These are phyloP conservation scores for Colletotrichum lentis DNA, from an alignment of 2,329 filamentous ascomycete species.

Conservation along the genomic window DNA sequence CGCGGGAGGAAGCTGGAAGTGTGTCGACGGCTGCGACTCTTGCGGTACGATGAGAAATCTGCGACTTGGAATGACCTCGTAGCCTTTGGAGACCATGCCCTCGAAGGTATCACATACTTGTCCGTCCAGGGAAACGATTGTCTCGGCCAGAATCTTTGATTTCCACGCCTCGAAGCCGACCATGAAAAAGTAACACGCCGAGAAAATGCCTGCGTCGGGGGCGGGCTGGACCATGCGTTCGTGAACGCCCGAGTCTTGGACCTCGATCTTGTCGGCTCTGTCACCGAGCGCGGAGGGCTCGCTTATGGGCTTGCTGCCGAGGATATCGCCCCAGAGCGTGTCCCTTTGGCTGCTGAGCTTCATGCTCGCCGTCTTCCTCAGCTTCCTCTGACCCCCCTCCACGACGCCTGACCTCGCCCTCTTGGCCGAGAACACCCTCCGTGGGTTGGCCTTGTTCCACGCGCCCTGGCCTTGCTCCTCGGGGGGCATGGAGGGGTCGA, in stretches of 20 bases:
- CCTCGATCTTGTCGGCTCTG: conserved; percentile 32
- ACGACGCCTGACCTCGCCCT: conserved; percentile 61
- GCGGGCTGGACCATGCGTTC: conserved; percentile 39
- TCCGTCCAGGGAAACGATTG: conserved; percentile 59
- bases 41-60: conserved; percentile 66
- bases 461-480: conserved; percentile 80
- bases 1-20: conserved; percentile 49
- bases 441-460: conserved; percentile 67
- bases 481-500: conserved; percentile 75
- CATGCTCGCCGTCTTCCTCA: conserved; percentile 86
- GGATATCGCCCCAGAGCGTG: conserved; percentile 89
- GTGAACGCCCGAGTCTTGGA: conserved; percentile 46
- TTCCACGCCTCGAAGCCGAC: conserved; percentile 65
- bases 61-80: conserved; percentile 45
- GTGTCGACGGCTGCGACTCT: conserved; percentile 55
- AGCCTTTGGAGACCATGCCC: conserved; percentile 48
- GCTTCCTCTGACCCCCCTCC: conserved; percentile 75
- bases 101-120: conserved; percentile 53
- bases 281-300: conserved; percentile 26
- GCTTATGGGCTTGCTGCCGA: conserved; percentile 54
- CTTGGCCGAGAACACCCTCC: conserved; percentile 64
- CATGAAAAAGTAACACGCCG: conserved; percentile 65
- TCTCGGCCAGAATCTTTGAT: conserved; percentile 57
- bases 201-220: conserved; percentile 57
- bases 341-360: conserved; percentile 82